Evolutionary conservation across 2,329 filamentous ascomycete genomes (phyloP).

Genomic region (Lachnellula arida): DNA sequence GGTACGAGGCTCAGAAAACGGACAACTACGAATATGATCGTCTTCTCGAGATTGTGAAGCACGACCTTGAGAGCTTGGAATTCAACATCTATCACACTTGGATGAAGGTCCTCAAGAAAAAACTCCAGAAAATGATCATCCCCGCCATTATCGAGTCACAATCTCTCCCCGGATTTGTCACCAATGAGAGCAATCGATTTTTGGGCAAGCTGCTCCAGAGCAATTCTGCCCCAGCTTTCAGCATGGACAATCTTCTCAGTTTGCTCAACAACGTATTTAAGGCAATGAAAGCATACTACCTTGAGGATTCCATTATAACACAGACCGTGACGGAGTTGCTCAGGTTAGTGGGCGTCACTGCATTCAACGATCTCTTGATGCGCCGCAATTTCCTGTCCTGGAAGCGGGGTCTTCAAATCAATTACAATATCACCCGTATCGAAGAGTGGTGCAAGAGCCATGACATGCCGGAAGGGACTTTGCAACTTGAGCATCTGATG

Average conservation of each 20-base stretch:
- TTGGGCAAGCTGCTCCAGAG: conserved; percentile 91
- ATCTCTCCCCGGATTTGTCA: conserved; percentile 95
- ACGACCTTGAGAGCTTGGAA: conserved; percentile 94
- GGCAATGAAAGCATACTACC: conserved; percentile 97
- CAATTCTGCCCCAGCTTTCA: conserved; percentile 90
- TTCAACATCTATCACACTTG: conserved; percentile 99
- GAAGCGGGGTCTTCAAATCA: conserved; percentile 99
- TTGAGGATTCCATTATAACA: conserved; percentile 92
- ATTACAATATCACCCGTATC: conserved; percentile 99
- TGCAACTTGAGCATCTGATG: conserved; percentile 98
- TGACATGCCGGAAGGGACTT: conserved; percentile 96
- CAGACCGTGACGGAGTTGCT: conserved; percentile 94
- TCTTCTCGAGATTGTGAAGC: conserved; percentile 96
- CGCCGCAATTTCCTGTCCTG: conserved; percentile 96
- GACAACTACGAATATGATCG: conserved; percentile 99
- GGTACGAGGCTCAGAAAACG: conserved; percentile 99
- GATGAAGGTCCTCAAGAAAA: conserved; percentile 99
- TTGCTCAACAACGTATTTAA: conserved; percentile 96
- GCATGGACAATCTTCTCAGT: conserved; percentile 97
- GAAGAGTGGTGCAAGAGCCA: conserved; percentile 99
- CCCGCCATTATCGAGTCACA: conserved; percentile 99
- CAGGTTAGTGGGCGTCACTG: conserved; percentile 89
- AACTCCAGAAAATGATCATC: conserved; percentile 99
- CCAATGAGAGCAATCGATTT: conserved; percentile 97
- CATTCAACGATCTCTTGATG: conserved; percentile 98